Conservation (phyloP, 176 grass and related monocot species). For the Oryza australiensis region DNA sequence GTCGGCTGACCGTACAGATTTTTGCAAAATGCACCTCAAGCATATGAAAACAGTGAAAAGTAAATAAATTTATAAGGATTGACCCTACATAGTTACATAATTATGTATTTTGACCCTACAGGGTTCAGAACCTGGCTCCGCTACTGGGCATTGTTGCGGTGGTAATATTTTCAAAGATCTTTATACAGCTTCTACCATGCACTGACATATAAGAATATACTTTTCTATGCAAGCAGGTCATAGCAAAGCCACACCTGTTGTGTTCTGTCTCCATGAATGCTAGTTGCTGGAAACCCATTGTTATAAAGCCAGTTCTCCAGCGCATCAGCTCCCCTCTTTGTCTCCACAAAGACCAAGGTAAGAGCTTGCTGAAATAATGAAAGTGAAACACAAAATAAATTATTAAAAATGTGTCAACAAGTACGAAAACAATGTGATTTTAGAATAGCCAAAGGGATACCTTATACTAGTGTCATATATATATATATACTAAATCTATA, state of each 20-base stretch:
- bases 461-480: not conserved
- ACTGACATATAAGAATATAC: not conserved
- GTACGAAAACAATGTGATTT: not conserved
- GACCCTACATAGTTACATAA: too few species aligned
- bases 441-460: not conserved
- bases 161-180: not conserved
- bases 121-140: too few species aligned
- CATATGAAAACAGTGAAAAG: too few species aligned
- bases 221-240: not conserved
- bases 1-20: too few species aligned
- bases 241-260: slow-evolving; percentile 60
- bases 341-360: slow-evolving; percentile 95
- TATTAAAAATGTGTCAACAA: not conserved
- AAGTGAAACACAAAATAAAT: not conserved
- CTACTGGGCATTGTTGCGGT: not conserved
- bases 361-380: slow-evolving; percentile 58
- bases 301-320: slow-evolving; percentile 89
- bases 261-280: slow-evolving; percentile 91
- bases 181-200: not conserved
- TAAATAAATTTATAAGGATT: too few species aligned
- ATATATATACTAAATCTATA: not conserved
- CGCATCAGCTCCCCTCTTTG: slow-evolving; percentile 92
- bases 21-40: too few species aligned
- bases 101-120: too few species aligned
- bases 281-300: slow-evolving; percentile 90